Base-by-base conservation (phyloP, 495 filamentous ascomycete species). In the Aspergillus wentii region DNA sequence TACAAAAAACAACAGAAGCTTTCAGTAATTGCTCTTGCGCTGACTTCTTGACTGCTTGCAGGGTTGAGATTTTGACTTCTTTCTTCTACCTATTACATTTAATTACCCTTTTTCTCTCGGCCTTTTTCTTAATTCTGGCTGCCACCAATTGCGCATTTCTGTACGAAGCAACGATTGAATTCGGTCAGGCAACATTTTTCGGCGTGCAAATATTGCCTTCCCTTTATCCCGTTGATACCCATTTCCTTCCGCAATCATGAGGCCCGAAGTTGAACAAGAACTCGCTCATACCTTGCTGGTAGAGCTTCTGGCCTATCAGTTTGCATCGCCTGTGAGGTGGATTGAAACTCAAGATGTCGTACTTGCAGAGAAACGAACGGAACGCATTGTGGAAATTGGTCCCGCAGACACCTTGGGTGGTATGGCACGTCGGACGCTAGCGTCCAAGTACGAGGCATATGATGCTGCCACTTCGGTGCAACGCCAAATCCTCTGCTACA, bases 271-370 rank as follows among this genome's bases (percentile, higher is more conserved):
- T 63, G 91, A 98, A 78, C 92, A 98, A 62, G 92, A 98, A 70
- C 83, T 97, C 57, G 81, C 90, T 57, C 91, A 98, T 67, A 98
- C 90, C 48, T 78, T 98, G 66, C 81, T 98, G 53, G 86, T 98
- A 40, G 92, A 98, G 79, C 84, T 99, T 33, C 80, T 99, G 40
- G 94, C 94, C 63, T 97, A 97, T 67, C 92, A 99, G 62, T 99
- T 99, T 64, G 92, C 92, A 50, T 95, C 89, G 16, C 92, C 92
- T 19, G 92, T 99, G 42, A 81, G 92, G 79, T 99, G 92, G 78
- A 99, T 99, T 63, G 92, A 97, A 68, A 97, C 92, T 6, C 92
- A 99, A 68, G 92, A 99, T 88, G 94, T 99, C 37, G 87, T 99
- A 51, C 85, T 99, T 28, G 89, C 81, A 29, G 90, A 97, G 61